phyloP scores from a whole-genome alignment of 106 monocot genomes.

The Narthecium ossifragum region DNA sequence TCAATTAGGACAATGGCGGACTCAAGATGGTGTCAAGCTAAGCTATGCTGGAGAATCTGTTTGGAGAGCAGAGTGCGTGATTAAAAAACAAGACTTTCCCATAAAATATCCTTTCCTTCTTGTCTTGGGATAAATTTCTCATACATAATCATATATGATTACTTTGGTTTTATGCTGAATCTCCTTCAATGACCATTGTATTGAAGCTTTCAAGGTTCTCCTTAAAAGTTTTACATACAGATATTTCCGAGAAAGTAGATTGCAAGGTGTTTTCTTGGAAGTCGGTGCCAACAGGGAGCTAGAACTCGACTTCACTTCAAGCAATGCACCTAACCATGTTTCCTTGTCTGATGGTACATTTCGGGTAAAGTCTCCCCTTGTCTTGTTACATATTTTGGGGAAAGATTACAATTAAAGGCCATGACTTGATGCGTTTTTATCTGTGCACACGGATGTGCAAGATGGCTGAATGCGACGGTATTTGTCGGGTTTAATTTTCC shows the following conservation, averaged over 20 bases:
- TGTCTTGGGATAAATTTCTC: not conserved
- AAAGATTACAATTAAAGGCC: too few species aligned
- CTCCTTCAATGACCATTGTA: not conserved
- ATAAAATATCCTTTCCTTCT: slow-evolving; percentile 81
- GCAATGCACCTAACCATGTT: slow-evolving; percentile 40
- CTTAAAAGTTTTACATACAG: slow-evolving; percentile 76
- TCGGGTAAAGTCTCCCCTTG: slow-evolving; percentile 74
- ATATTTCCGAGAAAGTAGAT: slow-evolving; percentile 43
- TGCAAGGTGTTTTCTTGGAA: slow-evolving; percentile 36
- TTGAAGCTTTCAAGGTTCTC: slow-evolving; percentile 12
- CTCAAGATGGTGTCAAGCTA: slow-evolving; percentile 62
- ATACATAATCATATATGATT: not conserved
- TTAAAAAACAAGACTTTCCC: slow-evolving; percentile 66
- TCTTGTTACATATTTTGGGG: too few species aligned
- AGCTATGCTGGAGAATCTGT: slow-evolving; percentile 49
- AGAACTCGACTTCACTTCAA: slow-evolving; percentile 35
- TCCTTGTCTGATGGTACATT: slow-evolving; percentile 62
- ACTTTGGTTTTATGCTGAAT: slow-evolving; percentile 1
- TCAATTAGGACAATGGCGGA: slow-evolving; percentile 64
- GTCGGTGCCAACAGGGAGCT: slow-evolving; percentile 69
- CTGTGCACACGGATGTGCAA: too few species aligned
- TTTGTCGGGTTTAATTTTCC: too few species aligned
- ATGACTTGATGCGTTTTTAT: not conserved
- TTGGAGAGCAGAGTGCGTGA: slow-evolving; percentile 64
- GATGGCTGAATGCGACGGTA: too few species aligned